Conservation (phyloP, 139 green algal species). For the Ettlia oleoabundans region DNA sequence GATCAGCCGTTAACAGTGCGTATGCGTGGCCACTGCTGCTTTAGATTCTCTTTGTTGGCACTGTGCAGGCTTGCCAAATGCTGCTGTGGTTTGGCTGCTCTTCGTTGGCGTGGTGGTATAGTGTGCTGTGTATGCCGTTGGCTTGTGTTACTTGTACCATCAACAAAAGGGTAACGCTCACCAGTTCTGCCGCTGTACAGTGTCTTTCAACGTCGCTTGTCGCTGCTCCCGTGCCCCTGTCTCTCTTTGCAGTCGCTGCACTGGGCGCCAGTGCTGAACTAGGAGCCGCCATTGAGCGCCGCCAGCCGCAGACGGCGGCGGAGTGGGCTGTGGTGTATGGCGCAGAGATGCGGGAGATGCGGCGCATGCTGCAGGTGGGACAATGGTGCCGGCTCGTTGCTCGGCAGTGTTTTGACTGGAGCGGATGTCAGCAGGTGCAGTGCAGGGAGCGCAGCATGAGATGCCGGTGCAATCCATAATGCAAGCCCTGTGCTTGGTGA, state of each 20-base stretch:
- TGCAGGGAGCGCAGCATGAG: too few relatives aligned
- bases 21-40: not conserved
- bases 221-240: too few relatives aligned
- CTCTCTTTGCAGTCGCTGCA: conserved; percentile 25
- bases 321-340: conserved; percentile 41
- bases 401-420: not conserved
- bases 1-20: conserved; percentile 21
- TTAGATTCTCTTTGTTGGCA: not conserved
- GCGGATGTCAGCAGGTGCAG: not conserved
- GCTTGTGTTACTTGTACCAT: not conserved
- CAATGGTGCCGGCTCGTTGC: not conserved
- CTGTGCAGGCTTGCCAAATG: not conserved
- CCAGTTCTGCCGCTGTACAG: too few relatives aligned
- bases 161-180: not conserved
- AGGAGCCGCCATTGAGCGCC: not conserved
- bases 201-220: too few relatives aligned
- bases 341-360: conserved; percentile 54
- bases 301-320: conserved; percentile 34
- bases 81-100: not conserved
- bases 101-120: too few relatives aligned
- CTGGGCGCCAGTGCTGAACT: not conserved
- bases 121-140: not conserved
- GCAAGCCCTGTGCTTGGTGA: too few relatives aligned
- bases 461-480: too few relatives aligned
- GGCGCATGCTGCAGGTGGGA: conserved; percentile 46